These are phyloP conservation scores for Hansenula lynferdii DNA, from an alignment of 1,139 yeast species.

Conservation along the genomic window DNA sequence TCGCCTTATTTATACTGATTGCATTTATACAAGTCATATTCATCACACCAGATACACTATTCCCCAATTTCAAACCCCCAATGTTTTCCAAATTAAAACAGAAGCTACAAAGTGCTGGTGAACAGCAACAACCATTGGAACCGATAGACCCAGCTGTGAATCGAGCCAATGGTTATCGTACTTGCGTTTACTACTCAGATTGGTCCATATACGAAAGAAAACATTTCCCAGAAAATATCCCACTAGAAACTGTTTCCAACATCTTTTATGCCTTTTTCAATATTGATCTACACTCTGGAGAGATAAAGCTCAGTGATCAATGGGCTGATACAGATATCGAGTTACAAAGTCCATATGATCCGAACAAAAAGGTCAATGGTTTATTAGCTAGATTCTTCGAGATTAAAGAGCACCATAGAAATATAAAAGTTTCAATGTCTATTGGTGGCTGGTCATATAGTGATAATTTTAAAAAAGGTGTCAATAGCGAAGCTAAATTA, in stretches of 20 bases:
- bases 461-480: constrained; percentile 44
- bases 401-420: constrained; percentile 32
- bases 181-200: constrained; percentile 42
- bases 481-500: constrained; percentile 33
- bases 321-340: constrained; percentile 64
- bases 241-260: constrained; percentile 53
- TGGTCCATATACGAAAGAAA: constrained; percentile 71
- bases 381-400: constrained; percentile 17
- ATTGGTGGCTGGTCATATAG: constrained; percentile 88
- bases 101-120: background rate
- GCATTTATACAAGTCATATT: background rate
- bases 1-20: background rate
- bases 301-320: constrained; percentile 48
- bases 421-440: constrained; percentile 60
- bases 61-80: background rate
- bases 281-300: constrained; percentile 51
- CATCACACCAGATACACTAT: background rate
- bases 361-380: constrained; percentile 7
- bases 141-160: background rate
- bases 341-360: constrained; percentile 19
- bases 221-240: constrained; percentile 66
- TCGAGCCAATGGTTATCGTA: constrained; percentile 5
- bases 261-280: constrained; percentile 74
- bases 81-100: background rate
- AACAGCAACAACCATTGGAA: background rate